These are phyloP conservation scores for Zopfochytrium polystomum DNA, from an alignment of 371 early-diverging fungal genomes.

Conservation along the genomic window DNA sequence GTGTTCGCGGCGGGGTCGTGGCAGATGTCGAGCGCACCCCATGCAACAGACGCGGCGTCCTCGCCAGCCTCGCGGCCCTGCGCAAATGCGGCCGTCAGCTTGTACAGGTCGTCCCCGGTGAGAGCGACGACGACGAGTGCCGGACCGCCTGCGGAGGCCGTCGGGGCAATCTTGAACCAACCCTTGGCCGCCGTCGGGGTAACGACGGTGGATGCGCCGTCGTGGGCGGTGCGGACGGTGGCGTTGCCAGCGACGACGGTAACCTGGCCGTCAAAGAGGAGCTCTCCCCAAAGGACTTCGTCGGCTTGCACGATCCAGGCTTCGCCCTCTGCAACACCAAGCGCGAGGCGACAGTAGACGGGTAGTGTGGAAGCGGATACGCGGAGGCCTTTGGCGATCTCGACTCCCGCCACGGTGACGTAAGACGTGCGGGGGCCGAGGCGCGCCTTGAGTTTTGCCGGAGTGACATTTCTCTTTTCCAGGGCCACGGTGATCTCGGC, in stretches of 20 bases:
- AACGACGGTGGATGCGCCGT: conserved; percentile 33
- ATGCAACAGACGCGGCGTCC: too few relatives aligned
- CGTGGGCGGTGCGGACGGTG: conserved; percentile 25
- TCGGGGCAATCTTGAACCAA: conserved; percentile 28
- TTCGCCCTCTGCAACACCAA: conserved; percentile 44
- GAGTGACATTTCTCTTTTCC: conserved; percentile 9
- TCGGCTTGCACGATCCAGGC: conserved; percentile 69
- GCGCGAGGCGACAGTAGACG: conserved; percentile 50
- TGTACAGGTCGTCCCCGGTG: conserved; percentile 46
- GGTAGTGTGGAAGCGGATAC: conserved; percentile 65
- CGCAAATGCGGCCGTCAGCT: conserved; percentile 59
- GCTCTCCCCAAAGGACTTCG: conserved; percentile 30
- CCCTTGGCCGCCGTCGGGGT: conserved; percentile 51
- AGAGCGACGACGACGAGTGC: conserved; percentile 51
- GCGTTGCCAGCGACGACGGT: conserved; percentile 31
- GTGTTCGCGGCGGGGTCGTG: conserved; percentile 23
- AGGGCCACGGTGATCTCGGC: conserved; percentile 52
- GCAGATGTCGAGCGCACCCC: conserved; percentile 45
- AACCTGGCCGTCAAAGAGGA: conserved; percentile 61
- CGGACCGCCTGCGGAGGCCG: conserved; percentile 19
- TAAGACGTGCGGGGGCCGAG: conserved; percentile 65
- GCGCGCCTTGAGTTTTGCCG: conserved; percentile 48
- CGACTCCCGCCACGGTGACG: conserved; percentile 59
- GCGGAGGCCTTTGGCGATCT: conserved; percentile 49
- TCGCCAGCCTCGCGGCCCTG: conserved; percentile 11